Conservation (phyloP, 306 rosid genomes). For the Glycyrrhiza uralensis region DNA sequence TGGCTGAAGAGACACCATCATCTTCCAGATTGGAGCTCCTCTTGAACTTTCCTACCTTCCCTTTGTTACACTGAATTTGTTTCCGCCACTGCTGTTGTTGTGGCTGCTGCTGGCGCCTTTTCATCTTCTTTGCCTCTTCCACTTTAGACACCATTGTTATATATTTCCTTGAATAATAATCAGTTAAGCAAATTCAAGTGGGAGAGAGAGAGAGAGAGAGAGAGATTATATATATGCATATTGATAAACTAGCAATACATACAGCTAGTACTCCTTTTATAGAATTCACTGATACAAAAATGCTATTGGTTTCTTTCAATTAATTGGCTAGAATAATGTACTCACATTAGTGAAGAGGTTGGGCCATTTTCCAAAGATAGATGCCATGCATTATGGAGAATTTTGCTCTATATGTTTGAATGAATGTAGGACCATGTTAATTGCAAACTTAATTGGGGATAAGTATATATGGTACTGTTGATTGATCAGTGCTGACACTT, state of each 20-base stretch:
- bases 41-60: constrained; percentile 61
- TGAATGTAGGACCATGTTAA: constrained; percentile 1
- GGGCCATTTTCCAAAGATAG: background rate
- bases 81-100: constrained; percentile 34
- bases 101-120: constrained; percentile 19
- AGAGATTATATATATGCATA: constrained; percentile 22
- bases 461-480: background rate
- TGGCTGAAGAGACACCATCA: constrained; percentile 75
- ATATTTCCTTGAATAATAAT: background rate
- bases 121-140: constrained; percentile 57
- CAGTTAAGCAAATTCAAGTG: background rate
- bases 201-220: background rate
- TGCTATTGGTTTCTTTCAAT: constrained; percentile 18
- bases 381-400: background rate
- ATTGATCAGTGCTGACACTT: too few relatives aligned
- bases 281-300: constrained; percentile 16
- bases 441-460: constrained; percentile 1
- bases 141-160: constrained; percentile 71
- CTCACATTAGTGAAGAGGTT: background rate
- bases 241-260: constrained; percentile 25
- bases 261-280: constrained; percentile 33
- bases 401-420: background rate
- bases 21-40: constrained; percentile 70
- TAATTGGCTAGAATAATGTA: background rate
- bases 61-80: constrained; percentile 66